A percentile compares a stretch with the other conserved stretches of the same genome.
These are phyloP conservation scores for Delonix regia DNA, from an alignment of 306 rosid species.

Conservation along the genomic window DNA sequence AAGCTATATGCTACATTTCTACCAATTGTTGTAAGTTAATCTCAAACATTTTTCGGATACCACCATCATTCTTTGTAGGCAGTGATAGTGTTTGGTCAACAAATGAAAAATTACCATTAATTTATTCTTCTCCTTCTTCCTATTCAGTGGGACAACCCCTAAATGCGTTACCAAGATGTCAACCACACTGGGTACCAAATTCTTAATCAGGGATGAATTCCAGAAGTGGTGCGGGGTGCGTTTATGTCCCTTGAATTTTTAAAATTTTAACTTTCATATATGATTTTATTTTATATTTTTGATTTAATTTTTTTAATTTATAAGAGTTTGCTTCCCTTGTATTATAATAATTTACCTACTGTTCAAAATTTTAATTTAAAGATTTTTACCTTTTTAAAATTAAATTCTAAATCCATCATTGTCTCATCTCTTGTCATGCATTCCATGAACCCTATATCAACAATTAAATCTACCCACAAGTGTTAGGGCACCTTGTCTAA, in stretches of 20 bases:
- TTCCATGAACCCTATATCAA: constrained; percentile 95
- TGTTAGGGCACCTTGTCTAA: constrained; percentile 99
- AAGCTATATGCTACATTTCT: background rate
- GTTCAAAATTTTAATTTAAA: no score
- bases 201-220: no score
- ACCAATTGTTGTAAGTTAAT: background rate
- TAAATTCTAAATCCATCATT: no score
- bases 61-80: background rate
- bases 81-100: background rate
- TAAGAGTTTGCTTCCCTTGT: no score
- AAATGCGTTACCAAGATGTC: constrained; percentile 72
- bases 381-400: no score
- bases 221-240: no score
- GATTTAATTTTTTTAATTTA: no score
- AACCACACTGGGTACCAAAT: constrained; percentile 78
- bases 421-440: no score
- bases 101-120: background rate
- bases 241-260: constrained; percentile 99
- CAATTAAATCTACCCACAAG: constrained; percentile 92
- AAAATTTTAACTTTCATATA: no score
- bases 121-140: constrained; percentile 77
- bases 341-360: no score
- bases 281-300: no score
- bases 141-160: constrained; percentile 79
- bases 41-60: no score